Base-by-base conservation (phyloP, 2,329 filamentous ascomycete genomes). In the Trichoderma afroharzianum region DNA sequence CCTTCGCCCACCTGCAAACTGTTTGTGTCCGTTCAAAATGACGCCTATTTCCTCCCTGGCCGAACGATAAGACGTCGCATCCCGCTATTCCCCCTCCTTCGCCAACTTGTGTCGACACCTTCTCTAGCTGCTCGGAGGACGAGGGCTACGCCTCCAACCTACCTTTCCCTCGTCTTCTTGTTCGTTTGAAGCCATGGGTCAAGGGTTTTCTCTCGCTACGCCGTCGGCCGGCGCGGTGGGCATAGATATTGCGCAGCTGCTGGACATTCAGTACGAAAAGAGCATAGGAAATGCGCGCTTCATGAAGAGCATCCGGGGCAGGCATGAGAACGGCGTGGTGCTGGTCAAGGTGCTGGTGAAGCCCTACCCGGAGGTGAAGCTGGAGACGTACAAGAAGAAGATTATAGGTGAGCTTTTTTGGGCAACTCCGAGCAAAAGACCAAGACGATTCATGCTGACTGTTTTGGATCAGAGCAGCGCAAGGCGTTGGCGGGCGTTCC, bases 331-430 rank as follows among this genome's bases (percentile, higher is more conserved):
- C 85, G 95, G 96, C 70, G 86, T 98, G 53, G 95, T 97, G 21
- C 91, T 98, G 70, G 94, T 97, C 79, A 98, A 98, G 83, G 92
- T 97, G 33, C 92, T 97, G 71, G 93, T 97, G 81, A 99, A 99
- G 82, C 94, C 95, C 3, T 97, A 94, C 79, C 87, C 92, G 30
- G 90, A 91, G 74, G 92, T 97, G 83, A 89, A 93, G 73, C 87
- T 98, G 74, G 91, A 92, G 74, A 85, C 90, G 74, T 97, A 97
- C 82, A 91, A 92, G 77, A 89, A 89, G 77, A 88, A 89, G 74
- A 91, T 98, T 55, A 87, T 92, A 72, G 86, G 93, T 95, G 82
- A 80, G 90, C 55, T 21, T 36, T n/a, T 18, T 15, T 12, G 12
- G 12, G 21, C 21, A 18, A 33, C 11, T 14, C n/a, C 7, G 9